These are phyloP conservation scores for Diplodia sapinea DNA, from an alignment of 2,329 filamentous ascomycete species.

Conservation along the genomic window DNA sequence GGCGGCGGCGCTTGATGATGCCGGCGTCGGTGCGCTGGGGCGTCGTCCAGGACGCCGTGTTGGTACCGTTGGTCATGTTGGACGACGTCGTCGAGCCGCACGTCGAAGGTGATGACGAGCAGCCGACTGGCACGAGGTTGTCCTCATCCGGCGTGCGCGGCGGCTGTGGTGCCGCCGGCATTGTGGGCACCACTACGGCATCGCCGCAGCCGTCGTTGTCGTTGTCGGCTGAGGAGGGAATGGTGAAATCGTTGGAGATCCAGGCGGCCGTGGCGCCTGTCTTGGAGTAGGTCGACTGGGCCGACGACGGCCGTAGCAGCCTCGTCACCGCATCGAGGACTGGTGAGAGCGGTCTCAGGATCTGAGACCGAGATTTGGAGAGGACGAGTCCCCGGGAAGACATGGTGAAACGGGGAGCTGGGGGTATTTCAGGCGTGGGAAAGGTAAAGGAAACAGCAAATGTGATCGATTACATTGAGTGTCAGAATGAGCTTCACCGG, in stretches of 20 bases:
- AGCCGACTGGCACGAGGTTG: slow-evolving; percentile 17
- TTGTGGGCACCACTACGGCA: slow-evolving; percentile 32
- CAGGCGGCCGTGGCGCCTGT: slow-evolving; percentile 13
- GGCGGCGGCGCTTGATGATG: slow-evolving; percentile 31
- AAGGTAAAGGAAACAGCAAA: slow-evolving; percentile 6
- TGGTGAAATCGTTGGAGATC: slow-evolving; percentile 24
- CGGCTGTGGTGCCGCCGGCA: slow-evolving; percentile 34
- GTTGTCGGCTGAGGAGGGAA: slow-evolving; percentile 30
- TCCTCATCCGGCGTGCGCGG: slow-evolving; percentile 25
- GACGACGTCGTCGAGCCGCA: slow-evolving; percentile 40
- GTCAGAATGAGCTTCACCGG: slow-evolving; percentile 11
- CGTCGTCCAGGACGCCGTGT: slow-evolving; percentile 7
- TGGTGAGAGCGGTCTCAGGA: slow-evolving; percentile 25
- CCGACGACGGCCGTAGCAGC: slow-evolving; percentile 27
- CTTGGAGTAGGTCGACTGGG: slow-evolving; percentile 26
- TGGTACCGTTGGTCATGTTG: slow-evolving; percentile 27
- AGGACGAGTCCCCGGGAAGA: slow-evolving; percentile 23
- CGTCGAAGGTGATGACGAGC: slow-evolving; percentile 33
- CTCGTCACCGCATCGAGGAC: slow-evolving; percentile 25
- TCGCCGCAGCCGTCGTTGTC: slow-evolving; percentile 37
- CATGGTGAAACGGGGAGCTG: background rate
- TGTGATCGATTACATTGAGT: slow-evolving; percentile 29
- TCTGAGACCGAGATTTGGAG: slow-evolving; percentile 45
- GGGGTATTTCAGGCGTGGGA: background rate
- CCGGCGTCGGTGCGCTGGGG: slow-evolving; percentile 29